Evolutionary conservation across 495 filamentous ascomycete genomes (phyloP), one percentile per base, ranked within the genome.

Genomic region (Xeromyces bisporus): DNA sequence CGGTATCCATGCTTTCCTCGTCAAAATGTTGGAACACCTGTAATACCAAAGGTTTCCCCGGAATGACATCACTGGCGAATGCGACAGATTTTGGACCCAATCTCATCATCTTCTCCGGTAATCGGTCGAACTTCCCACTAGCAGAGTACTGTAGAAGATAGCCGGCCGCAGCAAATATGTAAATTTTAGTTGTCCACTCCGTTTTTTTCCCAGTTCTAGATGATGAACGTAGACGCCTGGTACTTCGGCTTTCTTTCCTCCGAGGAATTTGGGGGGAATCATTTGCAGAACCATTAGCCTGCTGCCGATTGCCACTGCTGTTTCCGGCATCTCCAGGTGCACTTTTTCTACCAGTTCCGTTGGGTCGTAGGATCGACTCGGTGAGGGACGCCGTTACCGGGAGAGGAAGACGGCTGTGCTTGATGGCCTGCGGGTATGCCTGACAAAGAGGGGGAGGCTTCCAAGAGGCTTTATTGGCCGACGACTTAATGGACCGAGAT

Each of bases 31-130:
- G 77, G n/a, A 78, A 82, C 9, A 96, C 69, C 43, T 94, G 89
- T 30, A 97, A 45, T 2, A 97, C 89, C 72, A 77, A 93, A 40
- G 87, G 89, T 37, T 76, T 77, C 15, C 89, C 89, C 0, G 86
- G 84, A 38, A 97, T 89, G 2, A 78, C 70, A 53, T 97, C 89
- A 41, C 76, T 93, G 0, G 80, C 89, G 58, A 92, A 97, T 12
- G 89, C 89, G 8, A 84, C 84, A 4, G 89, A 93, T 11, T 82
- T 71, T 35, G 77, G 77, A 1, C 78, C 79, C 15, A 97, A 59
- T 21, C 79, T 75, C 41, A 96, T 57, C 42, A 89, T 68, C 55
- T 80, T 86, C 54, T 97, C 89, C 0, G 89, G 89, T 0, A 83
- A 44, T 28, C 89, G 66, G 46, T 93, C 77, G 45, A 74, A 75